phyloP scores from a whole-genome alignment of 2,329 filamentous ascomycete genomes.

The Fonsecaea pugnacius region DNA sequence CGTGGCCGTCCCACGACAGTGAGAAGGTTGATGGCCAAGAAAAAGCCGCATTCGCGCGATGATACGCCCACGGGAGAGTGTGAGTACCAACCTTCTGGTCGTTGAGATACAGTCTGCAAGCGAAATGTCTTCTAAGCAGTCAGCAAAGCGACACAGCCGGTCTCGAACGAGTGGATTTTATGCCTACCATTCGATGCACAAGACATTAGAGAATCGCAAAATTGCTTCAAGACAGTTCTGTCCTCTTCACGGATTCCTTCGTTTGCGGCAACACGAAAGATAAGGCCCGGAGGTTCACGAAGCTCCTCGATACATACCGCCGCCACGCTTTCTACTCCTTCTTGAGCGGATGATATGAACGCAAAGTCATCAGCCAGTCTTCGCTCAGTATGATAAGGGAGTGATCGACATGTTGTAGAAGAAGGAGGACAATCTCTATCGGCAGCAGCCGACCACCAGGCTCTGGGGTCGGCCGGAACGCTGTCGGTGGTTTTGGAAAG shows the following conservation, averaged over 20 bases:
- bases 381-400: slow-evolving; percentile 35
- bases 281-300: slow-evolving; percentile 7
- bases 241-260: slow-evolving; percentile 17
- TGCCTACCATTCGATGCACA: slow-evolving; percentile 13
- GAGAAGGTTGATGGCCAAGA: slow-evolving; percentile 11
- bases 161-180: neutral
- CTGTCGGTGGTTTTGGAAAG: slow-evolving; percentile 30
- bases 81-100: slow-evolving; percentile 7
- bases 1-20: neutral
- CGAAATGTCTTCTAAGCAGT: slow-evolving; percentile 9
- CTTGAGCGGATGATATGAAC: slow-evolving; percentile 39
- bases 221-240: neutral
- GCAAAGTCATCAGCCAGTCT: slow-evolving; percentile 41
- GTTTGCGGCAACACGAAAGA: slow-evolving; percentile 24
- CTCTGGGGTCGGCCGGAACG: slow-evolving; percentile 18
- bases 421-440: neutral
- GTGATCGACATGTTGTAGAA: slow-evolving; percentile 1
- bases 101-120: slow-evolving; percentile 14
- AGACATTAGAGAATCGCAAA: slow-evolving; percentile 22
- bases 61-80: slow-evolving; percentile 18
- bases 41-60: slow-evolving; percentile 13
- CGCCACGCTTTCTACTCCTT: slow-evolving; percentile 39
- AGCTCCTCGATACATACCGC: slow-evolving; percentile 42
- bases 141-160: slow-evolving; percentile 1
- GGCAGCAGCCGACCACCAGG: slow-evolving; percentile 14